phyloP scores from a whole-genome alignment of 2,329 filamentous ascomycete genomes.

The Sarocladiaceae sp. region DNA sequence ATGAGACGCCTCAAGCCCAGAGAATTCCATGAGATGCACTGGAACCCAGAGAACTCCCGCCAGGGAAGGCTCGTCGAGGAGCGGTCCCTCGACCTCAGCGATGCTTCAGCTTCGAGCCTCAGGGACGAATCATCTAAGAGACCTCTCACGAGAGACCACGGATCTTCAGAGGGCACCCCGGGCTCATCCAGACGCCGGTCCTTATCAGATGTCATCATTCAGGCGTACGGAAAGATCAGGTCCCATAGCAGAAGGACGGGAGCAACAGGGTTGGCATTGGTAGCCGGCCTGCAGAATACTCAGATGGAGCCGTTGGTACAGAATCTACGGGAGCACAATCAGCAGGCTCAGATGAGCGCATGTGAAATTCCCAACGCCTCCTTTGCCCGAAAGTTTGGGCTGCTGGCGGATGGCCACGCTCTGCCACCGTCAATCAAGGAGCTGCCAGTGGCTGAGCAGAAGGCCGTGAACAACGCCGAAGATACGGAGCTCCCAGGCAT shows the following conservation, averaged over 20 bases:
- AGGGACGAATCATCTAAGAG: background rate
- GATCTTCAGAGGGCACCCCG: background rate
- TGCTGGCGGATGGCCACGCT: constrained; percentile 25
- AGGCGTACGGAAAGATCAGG: background rate
- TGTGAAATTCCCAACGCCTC: constrained; percentile 35
- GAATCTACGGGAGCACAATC: constrained; percentile 13
- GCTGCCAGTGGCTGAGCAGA: constrained; percentile 36
- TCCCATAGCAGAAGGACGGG: background rate
- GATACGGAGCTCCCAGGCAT: constrained; percentile 21
- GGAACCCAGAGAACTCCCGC: constrained; percentile 22
- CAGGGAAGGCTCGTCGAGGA: constrained; percentile 29
- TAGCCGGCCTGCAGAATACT: background rate
- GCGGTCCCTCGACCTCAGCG: constrained; percentile 16
- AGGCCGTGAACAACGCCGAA: constrained; percentile 28
- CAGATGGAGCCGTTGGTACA: background rate
- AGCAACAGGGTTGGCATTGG: background rate
- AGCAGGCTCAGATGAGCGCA: constrained; percentile 24
- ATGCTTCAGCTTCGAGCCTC: constrained; percentile 9
- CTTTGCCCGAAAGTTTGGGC: constrained; percentile 35
- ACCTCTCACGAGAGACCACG: background rate
- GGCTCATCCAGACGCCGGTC: background rate
- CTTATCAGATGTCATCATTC: background rate
- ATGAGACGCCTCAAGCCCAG: constrained; percentile 30
- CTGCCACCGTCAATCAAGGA: constrained; percentile 28
- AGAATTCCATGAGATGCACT: constrained; percentile 35